Base-by-base conservation (phyloP, 768 basidiomycete genomes). In the Phaeolepiota aurea region DNA sequence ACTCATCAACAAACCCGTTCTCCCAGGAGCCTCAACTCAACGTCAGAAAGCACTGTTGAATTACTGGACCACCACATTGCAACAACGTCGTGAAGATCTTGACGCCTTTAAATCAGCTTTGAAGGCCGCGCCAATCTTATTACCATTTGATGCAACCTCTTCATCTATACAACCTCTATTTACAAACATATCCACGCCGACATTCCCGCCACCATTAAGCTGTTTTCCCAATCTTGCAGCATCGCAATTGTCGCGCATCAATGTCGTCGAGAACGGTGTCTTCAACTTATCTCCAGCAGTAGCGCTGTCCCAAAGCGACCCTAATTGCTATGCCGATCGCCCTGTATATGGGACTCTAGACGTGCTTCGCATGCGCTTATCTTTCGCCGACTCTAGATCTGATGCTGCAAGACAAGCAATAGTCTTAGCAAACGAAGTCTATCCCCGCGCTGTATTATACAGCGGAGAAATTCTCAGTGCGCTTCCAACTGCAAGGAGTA, bases 341-440 rank as follows among this genome's bases (percentile, higher is more conserved):
- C 81, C 78, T 2, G 58, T 78, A n/a, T 83, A 84, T 48, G 79
- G 80, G 13, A 61, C 77, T 18, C 58, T 84, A 38, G 68, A 82
- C 46, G 51, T 80, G 12, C 54, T 81, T 23, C 67, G 61, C n/a
- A 57, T 79, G 18, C 72, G 79, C 12, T 61, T 79, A 19, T 79
- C 81, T 12, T 82, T 77, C 54, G 38, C 58, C 7, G 72, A 79
- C 51, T 58, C 61, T 3, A 54, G 64, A 22, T 50, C 56, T 12
- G 66, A 65, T 12, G 56, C 65, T 31, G 58, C 71, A 3, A 65
- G 61, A 44, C 77, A 82, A 53, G 77, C 72, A 5, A 70, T 67
- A 19, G 52, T 69, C 5, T 63, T 83, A 21, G 59, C 59, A 12
- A 51, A 57, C 3, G 71, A 69, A 36, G 71, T 63, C 16, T 48